Conservation (phyloP, 2,329 filamentous ascomycete species). For the Paecilomyces formosus region DNA sequence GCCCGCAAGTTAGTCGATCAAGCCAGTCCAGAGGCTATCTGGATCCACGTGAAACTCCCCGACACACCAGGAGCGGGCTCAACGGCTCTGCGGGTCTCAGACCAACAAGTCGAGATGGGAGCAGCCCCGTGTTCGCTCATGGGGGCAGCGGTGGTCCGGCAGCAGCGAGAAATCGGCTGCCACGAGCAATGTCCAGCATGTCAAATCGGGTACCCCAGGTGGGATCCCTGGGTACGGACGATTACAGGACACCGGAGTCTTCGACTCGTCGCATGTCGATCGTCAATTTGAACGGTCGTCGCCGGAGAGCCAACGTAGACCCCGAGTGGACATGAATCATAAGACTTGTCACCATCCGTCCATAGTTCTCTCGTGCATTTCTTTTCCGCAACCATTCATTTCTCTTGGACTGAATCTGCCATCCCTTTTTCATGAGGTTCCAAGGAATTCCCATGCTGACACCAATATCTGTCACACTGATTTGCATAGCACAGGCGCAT, state of each 20-base stretch:
- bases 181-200: conserved; percentile 30
- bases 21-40: conserved; percentile 30
- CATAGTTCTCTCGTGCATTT: conserved; percentile 4
- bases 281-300: conserved; percentile 23
- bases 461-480: conserved; percentile 2
- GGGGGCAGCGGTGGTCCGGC: conserved; percentile 23
- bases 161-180: conserved; percentile 26
- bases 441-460: not conserved
- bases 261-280: conserved; percentile 25
- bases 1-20: conserved; percentile 29
- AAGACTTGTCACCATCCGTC: not conserved
- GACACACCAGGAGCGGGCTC: conserved; percentile 30
- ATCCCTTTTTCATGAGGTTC: not conserved
- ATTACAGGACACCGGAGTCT: conserved; percentile 23
- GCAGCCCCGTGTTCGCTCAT: conserved; percentile 18
- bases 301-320: conserved; percentile 29
- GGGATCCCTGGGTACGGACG: conserved; percentile 29
- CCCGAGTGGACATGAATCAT: conserved; percentile 25
- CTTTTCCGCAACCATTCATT: conserved; percentile 2
- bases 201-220: conserved; percentile 31
- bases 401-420: not conserved
- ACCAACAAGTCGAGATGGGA: conserved; percentile 36
- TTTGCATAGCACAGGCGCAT: conserved; percentile 20
- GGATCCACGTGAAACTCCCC: conserved; percentile 32
- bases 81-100: conserved; percentile 29